Evolutionary conservation across 2,329 filamentous ascomycete species (phyloP), one percentile per base, ranked within the genome.

Genomic region (Phaeosphaeriaceae sp.): DNA sequence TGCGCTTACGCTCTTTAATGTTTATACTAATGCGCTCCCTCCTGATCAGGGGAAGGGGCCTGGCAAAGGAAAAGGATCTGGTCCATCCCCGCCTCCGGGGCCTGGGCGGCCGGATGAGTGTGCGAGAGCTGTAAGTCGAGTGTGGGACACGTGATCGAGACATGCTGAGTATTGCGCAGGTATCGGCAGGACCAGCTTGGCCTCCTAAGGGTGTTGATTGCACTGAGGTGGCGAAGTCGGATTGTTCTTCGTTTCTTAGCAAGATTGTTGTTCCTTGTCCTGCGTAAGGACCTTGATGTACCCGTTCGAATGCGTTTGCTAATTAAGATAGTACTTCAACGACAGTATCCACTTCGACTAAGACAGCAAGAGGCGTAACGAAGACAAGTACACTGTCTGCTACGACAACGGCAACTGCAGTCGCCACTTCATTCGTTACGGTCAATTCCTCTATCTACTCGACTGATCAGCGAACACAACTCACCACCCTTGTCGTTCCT

Each of bases 211-310:
- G 24, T 17, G 9, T 24, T 24, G 21, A 21, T 48, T 24, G 45
- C 4, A 27, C 21, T n/a, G 45, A 25, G 21, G 45, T 48, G 25
- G 48, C 20, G 10, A 50, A 50, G 33, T 40, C 48, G 31, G 48
- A 50, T 22, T 50, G 48, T 19, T 40, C 48, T 20, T 50, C 48
- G 5, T 50, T 50, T 21, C 33, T 50, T 21, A 50, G 48, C 31
- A 40, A 50, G 31, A 50, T 27, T 3, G 19, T 50, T n/a, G 24
- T 27, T 4, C 48, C 31, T 21, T 50, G 48, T 24, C 31, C 48
- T 13, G 21, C 40, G 48, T 50, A 50, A 22, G 31, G 17, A 22
- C 7, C 20, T 15, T 17, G n/a, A 15, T 22, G 27, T 13, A n/a
- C 13, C 11, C 13, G 22, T 50, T 17, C 11, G 19, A 31, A 36